phyloP scores from a whole-genome alignment of 176 grass and related monocot genomes.

The Alopecurus myosuroides region DNA sequence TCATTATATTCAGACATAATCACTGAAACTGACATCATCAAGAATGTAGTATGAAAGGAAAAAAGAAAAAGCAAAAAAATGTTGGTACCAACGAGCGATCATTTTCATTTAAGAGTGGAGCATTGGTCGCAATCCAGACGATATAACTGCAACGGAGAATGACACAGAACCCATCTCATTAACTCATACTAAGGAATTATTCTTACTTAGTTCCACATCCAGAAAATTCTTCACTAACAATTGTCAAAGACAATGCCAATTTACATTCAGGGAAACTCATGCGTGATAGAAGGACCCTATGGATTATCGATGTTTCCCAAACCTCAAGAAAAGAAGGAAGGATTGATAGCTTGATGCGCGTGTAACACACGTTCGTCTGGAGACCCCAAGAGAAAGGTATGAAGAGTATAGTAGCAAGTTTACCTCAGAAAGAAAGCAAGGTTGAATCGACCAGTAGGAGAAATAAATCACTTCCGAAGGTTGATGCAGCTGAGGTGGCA shows the following conservation, averaged over 20 bases:
- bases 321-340: neutral
- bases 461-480: no score
- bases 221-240: neutral
- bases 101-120: conserved; percentile 64
- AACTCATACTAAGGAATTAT: neutral
- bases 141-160: conserved; percentile 40
- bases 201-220: neutral
- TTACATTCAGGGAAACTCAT: neutral
- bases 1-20: neutral
- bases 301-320: neutral
- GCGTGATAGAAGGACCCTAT: neutral
- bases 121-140: conserved; percentile 72
- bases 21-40: neutral
- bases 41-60: neutral
- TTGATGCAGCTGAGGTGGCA: no score
- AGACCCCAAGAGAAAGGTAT: no score
- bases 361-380: no score
- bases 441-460: no score
- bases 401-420: no score
- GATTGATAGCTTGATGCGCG: no score
- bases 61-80: neutral
- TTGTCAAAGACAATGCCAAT: neutral
- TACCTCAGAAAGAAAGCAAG: no score
- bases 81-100: conserved; percentile 36
- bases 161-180: neutral